Evolutionary conservation across 805 yeast species (phyloP), one percentile per base, ranked within the genome.

Genomic region (Myxozyma udenii): DNA sequence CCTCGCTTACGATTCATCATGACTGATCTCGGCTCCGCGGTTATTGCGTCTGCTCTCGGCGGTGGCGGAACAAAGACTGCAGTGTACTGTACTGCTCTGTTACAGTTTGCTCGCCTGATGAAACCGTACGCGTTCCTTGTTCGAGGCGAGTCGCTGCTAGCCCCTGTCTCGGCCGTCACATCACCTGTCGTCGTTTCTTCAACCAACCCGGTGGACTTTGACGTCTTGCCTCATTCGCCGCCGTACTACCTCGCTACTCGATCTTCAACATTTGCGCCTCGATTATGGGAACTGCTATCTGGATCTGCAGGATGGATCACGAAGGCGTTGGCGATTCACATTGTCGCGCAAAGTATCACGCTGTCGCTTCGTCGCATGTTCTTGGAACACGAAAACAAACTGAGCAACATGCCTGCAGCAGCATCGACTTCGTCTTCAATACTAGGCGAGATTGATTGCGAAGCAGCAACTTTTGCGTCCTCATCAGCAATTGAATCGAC

Each of bases 51-150:
- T 11, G 41, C 63, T 16, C 46, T 67, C 25, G 69, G 68, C 9
- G 71, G 70, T 2, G 63, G 64, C 2, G 66, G 68, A 4, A 63
- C 65, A 22, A 55, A 62, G 33, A 66, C 65, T 37, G 70, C 71
- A 9, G 44, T 64, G 11, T 64, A 66, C 40, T 57, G 67, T 33
- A 62, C 70, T 2, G 48, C 63, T 1, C 12, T 66, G 2, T 47
- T 66, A 3, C 68, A 66, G 41, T 38, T 61, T 22, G 39, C 55
- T 3, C 45, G 62, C 36, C 39, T 64, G 25, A 36, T 62, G 3
- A 57, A 58, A 51, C 57, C 58, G 23, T 55, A 51, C 11, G 21
- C 48, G 19, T 48, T 48, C 45, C 43, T 55, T 28, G 40, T 61
- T 25, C 47, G 61, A 16, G 41, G 60, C 22, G 60, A 53, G 4